Percentiles rank a stretch among this genome's conserved stretches.
Evolutionary conservation across 495 filamentous ascomycete genomes (phyloP).

Genomic region (Aspergillus heteromorphus): DNA sequence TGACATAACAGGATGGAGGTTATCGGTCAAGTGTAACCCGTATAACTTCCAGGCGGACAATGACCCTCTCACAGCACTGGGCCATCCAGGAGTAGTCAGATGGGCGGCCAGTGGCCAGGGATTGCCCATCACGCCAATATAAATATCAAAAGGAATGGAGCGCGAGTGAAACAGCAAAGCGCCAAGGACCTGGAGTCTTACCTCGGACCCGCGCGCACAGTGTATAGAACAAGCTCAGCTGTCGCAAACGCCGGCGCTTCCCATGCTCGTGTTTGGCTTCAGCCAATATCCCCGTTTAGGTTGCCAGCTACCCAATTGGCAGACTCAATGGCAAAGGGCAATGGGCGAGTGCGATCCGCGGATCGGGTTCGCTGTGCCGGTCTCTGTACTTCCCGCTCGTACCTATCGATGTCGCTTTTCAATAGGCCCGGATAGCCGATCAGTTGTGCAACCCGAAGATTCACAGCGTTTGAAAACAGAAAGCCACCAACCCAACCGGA

Average conservation of each 20-base stretch:
- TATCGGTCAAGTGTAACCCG: slow-evolving; percentile 3
- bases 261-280: slow-evolving; percentile 30
- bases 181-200: slow-evolving; percentile 19
- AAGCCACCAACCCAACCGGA: slow-evolving; percentile 12
- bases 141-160: neutral
- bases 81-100: neutral
- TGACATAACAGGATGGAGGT: neutral
- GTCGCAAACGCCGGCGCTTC: slow-evolving; percentile 26
- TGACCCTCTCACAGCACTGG: neutral
- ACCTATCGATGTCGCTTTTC: neutral
- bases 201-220: slow-evolving; percentile 27
- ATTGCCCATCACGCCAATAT: neutral
- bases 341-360: neutral
- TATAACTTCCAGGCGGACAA: neutral
- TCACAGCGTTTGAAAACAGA: slow-evolving; percentile 6
- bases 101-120: neutral
- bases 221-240: slow-evolving; percentile 16
- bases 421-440: neutral
- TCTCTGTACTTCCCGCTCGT: too few species aligned
- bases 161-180: slow-evolving; percentile 3
- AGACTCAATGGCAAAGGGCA: neutral
- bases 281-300: slow-evolving; percentile 2
- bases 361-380: neutral
- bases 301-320: slow-evolving; percentile 4
- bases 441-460: neutral